Conservation (phyloP, 2,329 filamentous ascomycete genomes). For the Sarocladium kiliense region DNA sequence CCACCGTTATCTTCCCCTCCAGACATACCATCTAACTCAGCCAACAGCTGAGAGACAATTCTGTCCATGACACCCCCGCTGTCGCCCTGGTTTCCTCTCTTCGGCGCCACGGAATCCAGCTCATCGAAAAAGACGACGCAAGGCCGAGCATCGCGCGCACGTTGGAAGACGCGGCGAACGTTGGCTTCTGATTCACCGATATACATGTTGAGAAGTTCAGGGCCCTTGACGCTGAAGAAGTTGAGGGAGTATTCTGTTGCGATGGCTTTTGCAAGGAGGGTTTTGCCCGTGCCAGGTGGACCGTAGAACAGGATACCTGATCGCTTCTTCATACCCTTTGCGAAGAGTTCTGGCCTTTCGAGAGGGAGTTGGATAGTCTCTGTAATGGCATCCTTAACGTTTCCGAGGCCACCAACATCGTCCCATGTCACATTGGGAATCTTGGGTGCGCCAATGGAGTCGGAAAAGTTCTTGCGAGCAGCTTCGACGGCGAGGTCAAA, state of each 20-base stretch:
- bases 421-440: slow-evolving; percentile 97
- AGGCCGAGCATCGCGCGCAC: slow-evolving; percentile 77
- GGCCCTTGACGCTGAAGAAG: slow-evolving; percentile 91
- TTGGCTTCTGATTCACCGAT: slow-evolving; percentile 93
- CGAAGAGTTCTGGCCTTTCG: slow-evolving; percentile 87
- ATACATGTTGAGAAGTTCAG: slow-evolving; percentile 92
- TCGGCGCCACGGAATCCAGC: slow-evolving; percentile 88
- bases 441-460: slow-evolving; percentile 94
- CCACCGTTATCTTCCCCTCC: slow-evolving; percentile 71
- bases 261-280: slow-evolving; percentile 86
- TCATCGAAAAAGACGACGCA: slow-evolving; percentile 95
- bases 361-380: slow-evolving; percentile 94
- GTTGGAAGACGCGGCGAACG: slow-evolving; percentile 82
- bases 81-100: slow-evolving; percentile 94
- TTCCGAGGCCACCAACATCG: slow-evolving; percentile 86
- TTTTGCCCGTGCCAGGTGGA: slow-evolving; percentile 87
- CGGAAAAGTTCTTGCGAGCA: slow-evolving; percentile 95
- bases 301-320: slow-evolving; percentile 91
- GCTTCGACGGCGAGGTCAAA: slow-evolving; percentile 93
- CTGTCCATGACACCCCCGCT: slow-evolving; percentile 98
- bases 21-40: slow-evolving; percentile 96
- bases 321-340: slow-evolving; percentile 96
- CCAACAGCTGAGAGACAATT: slow-evolving; percentile 90
- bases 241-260: slow-evolving; percentile 91
- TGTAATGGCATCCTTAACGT: slow-evolving; percentile 95